Conservation (phyloP, 257 asterid genomes). For the Thymus mandschuricus region DNA sequence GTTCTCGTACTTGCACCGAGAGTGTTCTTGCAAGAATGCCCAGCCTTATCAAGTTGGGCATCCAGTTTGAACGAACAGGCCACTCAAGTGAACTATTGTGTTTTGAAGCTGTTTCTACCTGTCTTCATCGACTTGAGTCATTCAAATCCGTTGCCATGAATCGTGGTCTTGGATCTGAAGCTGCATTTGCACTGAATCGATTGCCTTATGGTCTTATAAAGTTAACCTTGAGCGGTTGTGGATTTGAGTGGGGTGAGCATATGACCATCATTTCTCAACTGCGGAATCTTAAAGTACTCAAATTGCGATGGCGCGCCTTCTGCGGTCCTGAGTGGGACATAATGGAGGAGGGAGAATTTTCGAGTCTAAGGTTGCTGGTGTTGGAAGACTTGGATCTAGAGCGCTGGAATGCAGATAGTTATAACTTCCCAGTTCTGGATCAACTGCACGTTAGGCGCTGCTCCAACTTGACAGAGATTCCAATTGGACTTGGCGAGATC, state of each 20-base stretch:
- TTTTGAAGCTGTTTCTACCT: background rate
- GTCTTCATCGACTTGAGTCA: background rate
- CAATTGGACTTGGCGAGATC: conserved; percentile 14
- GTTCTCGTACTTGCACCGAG: conserved; percentile 1
- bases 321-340: conserved; percentile 22
- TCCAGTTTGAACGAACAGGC: background rate
- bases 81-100: background rate
- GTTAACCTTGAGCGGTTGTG: too few species aligned
- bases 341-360: too few species aligned
- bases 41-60: conserved; percentile 25
- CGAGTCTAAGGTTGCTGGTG: background rate
- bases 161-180: too few species aligned
- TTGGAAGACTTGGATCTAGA: conserved; percentile 25
- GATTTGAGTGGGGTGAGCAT: background rate
- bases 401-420: background rate
- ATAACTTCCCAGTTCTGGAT: background rate
- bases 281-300: conserved; percentile 1
- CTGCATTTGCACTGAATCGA: conserved; percentile 15
- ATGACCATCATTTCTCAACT: background rate
- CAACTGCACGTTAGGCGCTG: conserved; percentile 17
- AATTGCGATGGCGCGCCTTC: conserved; percentile 19
- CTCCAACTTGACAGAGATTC: conserved; percentile 7
- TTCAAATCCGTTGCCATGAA: background rate
- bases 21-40: conserved; percentile 22
- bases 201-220: background rate